Evolutionary conservation across 306 rosid genomes (phyloP).

Genomic region (Canavalia gladiata): DNA sequence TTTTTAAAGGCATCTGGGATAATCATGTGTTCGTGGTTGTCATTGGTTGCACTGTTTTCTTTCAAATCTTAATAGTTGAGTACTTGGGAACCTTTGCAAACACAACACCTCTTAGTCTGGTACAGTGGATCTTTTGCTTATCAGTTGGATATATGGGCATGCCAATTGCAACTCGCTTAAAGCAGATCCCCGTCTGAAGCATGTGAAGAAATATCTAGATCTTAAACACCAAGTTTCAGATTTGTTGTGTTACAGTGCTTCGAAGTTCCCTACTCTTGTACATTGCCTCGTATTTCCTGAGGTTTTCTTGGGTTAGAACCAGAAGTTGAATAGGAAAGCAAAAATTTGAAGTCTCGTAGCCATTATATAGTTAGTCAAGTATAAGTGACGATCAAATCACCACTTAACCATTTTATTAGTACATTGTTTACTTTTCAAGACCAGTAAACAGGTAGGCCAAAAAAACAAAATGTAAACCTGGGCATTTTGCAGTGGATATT

Average conservation of each 20-base stretch:
- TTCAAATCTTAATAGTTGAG: slow-evolving; percentile 86
- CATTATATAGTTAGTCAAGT: slow-evolving; percentile 29
- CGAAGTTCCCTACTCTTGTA: slow-evolving; percentile 42
- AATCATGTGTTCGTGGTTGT: slow-evolving; percentile 84
- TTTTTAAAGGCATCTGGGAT: slow-evolving; percentile 77
- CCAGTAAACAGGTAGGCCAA: slow-evolving; percentile 39
- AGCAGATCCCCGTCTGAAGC: slow-evolving; percentile 74
- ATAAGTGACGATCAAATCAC: slow-evolving; percentile 30
- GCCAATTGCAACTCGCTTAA: slow-evolving; percentile 82
- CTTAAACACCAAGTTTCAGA: slow-evolving; percentile 28
- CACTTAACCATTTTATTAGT: slow-evolving; percentile 24
- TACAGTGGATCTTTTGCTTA: slow-evolving; percentile 78
- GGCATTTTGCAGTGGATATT: slow-evolving; percentile 37
- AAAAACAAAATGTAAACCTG: neutral
- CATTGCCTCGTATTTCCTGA: slow-evolving; percentile 25
- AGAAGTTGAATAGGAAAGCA: slow-evolving; percentile 38
- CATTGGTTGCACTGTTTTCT: slow-evolving; percentile 68
- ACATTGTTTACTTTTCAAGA: slow-evolving; percentile 36
- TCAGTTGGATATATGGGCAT: slow-evolving; percentile 73
- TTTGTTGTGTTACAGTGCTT: slow-evolving; percentile 36
- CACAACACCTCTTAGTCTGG: slow-evolving; percentile 75
- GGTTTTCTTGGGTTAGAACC: slow-evolving; percentile 43
- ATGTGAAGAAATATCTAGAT: neutral
- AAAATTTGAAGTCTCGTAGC: slow-evolving; percentile 37
- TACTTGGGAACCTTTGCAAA: slow-evolving; percentile 88